phyloP scores from a whole-genome alignment of 495 filamentous ascomycete genomes.

The Trichoderma virens region DNA sequence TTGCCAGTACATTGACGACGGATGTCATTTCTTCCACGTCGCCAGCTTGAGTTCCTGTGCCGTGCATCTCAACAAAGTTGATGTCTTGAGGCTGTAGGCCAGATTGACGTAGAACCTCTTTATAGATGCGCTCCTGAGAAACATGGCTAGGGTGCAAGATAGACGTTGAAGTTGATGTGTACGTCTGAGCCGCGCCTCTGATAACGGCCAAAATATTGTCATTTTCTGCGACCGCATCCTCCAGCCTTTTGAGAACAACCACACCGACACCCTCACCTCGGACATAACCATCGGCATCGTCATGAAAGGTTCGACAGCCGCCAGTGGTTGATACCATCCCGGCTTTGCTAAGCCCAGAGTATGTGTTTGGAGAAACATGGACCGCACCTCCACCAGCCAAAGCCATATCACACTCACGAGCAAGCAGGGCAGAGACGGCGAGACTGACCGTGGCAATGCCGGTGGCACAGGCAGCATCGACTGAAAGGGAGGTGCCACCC shows the following conservation, averaged over 20 bases:
- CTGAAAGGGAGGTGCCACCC: constrained; percentile 73
- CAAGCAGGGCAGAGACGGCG: constrained; percentile 74
- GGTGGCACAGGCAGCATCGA: constrained; percentile 88
- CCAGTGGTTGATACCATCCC: constrained; percentile 32
- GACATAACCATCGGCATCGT: constrained; percentile 60
- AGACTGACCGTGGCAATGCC: constrained; percentile 77
- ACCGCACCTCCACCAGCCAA: constrained; percentile 61
- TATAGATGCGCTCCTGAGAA: constrained; percentile 62
- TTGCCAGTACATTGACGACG: constrained; percentile 74
- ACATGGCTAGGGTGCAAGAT: constrained; percentile 74
- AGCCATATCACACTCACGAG: constrained; percentile 76
- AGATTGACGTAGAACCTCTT: constrained; percentile 60
- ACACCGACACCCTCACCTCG: constrained; percentile 65
- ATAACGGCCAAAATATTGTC: constrained; percentile 67
- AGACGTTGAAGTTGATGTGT: constrained; percentile 65
- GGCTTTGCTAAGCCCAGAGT: constrained; percentile 28
- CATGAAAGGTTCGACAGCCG: constrained; percentile 27
- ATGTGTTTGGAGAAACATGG: constrained; percentile 17
- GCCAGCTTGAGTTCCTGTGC: constrained; percentile 77
- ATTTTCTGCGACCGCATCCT: constrained; percentile 65
- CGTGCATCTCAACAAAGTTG: constrained; percentile 82
- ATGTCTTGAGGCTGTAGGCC: constrained; percentile 65
- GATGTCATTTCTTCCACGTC: constrained; percentile 74
- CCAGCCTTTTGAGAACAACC: constrained; percentile 64
- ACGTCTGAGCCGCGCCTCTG: constrained; percentile 59